phyloP scores from a whole-genome alignment of 164 flowering plant species.

The Piper betle region DNA sequence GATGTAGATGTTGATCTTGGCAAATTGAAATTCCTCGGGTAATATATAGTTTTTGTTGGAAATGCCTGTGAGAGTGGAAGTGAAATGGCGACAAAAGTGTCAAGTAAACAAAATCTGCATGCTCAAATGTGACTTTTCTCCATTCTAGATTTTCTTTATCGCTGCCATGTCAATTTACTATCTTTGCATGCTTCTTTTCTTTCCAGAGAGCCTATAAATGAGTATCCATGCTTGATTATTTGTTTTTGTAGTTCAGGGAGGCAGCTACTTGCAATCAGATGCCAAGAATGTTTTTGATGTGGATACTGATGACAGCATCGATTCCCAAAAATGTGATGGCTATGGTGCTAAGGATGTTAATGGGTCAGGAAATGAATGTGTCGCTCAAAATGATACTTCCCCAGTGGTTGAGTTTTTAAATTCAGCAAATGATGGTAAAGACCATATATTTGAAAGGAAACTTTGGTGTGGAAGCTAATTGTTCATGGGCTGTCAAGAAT shows the following conservation, averaged over 20 bases:
- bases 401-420: conserved; percentile 8
- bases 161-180: no score
- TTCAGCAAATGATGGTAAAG: conserved; percentile 5
- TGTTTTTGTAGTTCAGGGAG: conserved; percentile 10
- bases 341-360: conserved; percentile 4
- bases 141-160: no score
- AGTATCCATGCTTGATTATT: background rate
- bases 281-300: conserved; percentile 2
- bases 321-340: conserved; percentile 5
- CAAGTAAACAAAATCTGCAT: no score
- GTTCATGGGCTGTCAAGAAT: conserved; percentile 5
- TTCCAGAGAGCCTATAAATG: background rate
- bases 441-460: conserved; percentile 1
- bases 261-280: conserved; percentile 3
- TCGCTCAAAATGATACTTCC: conserved; percentile 5
- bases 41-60: no score
- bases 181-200: background rate
- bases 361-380: conserved; percentile 4
- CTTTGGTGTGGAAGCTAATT: conserved; percentile 7
- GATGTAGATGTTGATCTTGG: no score
- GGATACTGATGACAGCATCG: conserved; percentile 10
- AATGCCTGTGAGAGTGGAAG: no score
- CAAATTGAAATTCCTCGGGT: no score
- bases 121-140: no score
- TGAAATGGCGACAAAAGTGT: no score